phyloP scores from a whole-genome alignment of 192 early-diverging fungal species.

The Spinellus fusiger region DNA sequence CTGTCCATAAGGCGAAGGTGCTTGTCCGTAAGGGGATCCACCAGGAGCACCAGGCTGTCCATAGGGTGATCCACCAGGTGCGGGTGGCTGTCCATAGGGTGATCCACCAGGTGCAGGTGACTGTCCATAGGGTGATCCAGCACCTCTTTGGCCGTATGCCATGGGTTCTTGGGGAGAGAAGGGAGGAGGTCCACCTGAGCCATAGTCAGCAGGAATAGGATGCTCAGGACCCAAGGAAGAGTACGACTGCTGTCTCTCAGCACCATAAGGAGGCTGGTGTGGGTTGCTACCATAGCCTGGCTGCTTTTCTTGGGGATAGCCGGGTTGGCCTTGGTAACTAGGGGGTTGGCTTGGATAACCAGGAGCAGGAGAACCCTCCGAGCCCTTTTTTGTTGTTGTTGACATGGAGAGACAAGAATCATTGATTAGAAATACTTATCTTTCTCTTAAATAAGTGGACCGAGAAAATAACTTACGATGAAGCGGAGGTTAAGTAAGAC shows the following conservation, averaged over 20 bases:
- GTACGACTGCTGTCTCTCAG: slow-evolving; percentile 4
- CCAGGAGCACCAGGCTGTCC: neutral
- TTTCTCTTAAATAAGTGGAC: too few relatives aligned
- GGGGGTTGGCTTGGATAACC: neutral
- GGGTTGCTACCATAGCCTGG: neutral
- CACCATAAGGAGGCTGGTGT: neutral
- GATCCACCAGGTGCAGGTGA: slow-evolving; percentile 4
- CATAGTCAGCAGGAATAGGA: slow-evolving; percentile 26
- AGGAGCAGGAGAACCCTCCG: too few relatives aligned
- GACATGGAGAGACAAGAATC: too few relatives aligned
- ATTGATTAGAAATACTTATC: too few relatives aligned
- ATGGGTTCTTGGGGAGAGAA: slow-evolving; percentile 19
- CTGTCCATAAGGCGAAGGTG: neutral
- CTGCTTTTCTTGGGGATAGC: slow-evolving; percentile 1
- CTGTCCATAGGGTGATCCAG: neutral
- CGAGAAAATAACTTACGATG: slow-evolving; percentile 1
- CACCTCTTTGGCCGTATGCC: neutral
- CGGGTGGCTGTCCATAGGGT: neutral
- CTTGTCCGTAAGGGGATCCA: slow-evolving; percentile 3
- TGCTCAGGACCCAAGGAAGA: slow-evolving; percentile 19
- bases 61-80: neutral
- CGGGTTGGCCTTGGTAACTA: neutral
- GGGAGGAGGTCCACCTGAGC: slow-evolving; percentile 26
- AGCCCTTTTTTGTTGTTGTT: too few relatives aligned
- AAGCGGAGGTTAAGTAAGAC: slow-evolving; percentile 2